These are phyloP conservation scores for Ammopiptanthus mongolicus DNA, from an alignment of 306 rosid genomes.

Conservation along the genomic window DNA sequence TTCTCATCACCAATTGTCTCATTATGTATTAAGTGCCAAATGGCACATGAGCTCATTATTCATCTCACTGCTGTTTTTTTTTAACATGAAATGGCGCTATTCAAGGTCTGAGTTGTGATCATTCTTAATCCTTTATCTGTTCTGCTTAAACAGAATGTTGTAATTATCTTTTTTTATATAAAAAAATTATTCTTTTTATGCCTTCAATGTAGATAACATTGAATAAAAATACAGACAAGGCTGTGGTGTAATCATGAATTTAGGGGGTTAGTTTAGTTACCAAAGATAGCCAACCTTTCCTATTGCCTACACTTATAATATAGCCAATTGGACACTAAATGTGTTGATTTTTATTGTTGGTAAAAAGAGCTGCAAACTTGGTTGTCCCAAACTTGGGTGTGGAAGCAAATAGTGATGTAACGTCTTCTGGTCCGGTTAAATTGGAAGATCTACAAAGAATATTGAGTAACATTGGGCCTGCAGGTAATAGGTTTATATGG, in stretches of 20 bases:
- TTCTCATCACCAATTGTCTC: not conserved
- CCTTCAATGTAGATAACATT: not conserved
- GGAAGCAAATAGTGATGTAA: conserved; percentile 50
- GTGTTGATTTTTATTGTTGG: not conserved
- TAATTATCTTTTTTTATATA: not conserved
- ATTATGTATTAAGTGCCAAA: not conserved
- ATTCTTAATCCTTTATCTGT: not conserved
- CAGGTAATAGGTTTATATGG: conserved; percentile 44
- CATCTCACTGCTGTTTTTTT: not conserved
- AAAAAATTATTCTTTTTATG: not conserved
- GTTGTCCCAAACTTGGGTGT: conserved; percentile 52
- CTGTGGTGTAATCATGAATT: conserved; percentile 18
- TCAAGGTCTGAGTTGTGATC: not conserved
- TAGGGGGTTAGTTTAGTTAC: not conserved
- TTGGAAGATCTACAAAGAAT: conserved; percentile 86
- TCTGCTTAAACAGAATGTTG: not conserved
- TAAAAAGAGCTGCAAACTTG: conserved; percentile 44
- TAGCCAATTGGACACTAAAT: conserved; percentile 9
- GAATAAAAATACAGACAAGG: not conserved
- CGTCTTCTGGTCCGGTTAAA: conserved; percentile 77
- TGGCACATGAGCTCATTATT: not conserved
- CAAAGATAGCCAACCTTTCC: not conserved
- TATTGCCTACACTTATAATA: not conserved
- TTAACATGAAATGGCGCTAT: not conserved
- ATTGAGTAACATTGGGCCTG: conserved; percentile 68